These are phyloP conservation scores for Saposhnikovia divaricata DNA, from an alignment of 129 eudicot genomes.

Conservation along the genomic window DNA sequence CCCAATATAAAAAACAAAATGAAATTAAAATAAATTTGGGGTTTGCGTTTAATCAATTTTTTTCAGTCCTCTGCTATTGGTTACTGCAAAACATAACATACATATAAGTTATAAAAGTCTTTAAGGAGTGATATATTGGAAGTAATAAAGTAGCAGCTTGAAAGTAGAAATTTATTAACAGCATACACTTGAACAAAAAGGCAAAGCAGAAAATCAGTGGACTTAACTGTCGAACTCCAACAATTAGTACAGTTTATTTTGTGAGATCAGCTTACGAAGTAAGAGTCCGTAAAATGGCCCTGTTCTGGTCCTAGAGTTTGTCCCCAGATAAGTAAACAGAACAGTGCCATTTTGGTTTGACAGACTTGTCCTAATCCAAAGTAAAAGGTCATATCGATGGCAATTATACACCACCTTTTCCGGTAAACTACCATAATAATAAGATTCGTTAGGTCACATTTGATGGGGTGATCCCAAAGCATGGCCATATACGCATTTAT, in stretches of 20 bases:
- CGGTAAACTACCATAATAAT: not conserved
- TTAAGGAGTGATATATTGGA: not conserved
- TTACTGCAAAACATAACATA: slow-evolving; percentile 1
- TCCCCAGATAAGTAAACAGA: not conserved
- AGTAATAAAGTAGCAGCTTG: not conserved
- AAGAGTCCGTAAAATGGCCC: not conserved
- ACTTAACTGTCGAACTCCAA: not conserved
- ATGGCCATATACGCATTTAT: not conserved
- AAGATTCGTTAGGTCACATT: not conserved
- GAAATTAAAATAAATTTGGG: slow-evolving; percentile 5
- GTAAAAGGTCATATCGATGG: not conserved
- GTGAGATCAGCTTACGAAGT: not conserved
- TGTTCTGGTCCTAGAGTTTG: not conserved
- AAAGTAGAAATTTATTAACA: not conserved
- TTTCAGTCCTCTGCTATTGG: slow-evolving; percentile 3
- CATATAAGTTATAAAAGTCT: not conserved
- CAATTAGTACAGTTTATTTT: not conserved
- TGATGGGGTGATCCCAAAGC: not conserved
- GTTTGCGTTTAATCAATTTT: not conserved
- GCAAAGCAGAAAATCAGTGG: not conserved
- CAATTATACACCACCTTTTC: not conserved
- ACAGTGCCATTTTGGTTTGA: not conserved
- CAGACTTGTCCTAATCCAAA: not conserved
- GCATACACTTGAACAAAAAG: not conserved
- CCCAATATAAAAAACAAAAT: slow-evolving; percentile 33